phyloP scores from a whole-genome alignment of 2,329 filamentous ascomycete species.

The Apiospora marii region DNA sequence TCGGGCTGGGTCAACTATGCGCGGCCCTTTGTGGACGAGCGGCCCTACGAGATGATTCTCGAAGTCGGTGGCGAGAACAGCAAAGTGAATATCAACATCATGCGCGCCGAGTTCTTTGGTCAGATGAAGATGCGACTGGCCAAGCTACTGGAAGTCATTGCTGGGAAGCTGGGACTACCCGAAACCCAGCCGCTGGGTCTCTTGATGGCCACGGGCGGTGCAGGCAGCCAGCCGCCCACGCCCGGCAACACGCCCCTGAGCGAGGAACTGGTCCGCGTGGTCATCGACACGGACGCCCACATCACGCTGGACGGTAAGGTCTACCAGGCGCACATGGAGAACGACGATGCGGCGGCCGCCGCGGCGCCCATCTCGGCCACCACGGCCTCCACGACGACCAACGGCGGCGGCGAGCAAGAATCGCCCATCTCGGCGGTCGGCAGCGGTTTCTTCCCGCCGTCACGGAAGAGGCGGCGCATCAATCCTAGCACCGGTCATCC shows the following conservation, averaged over 20 bases:
- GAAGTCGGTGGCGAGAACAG: conserved; percentile 78
- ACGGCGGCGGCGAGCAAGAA: conserved; percentile 40
- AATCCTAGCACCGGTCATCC: conserved; percentile 41
- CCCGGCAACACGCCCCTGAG: conserved; percentile 75
- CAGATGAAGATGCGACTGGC: conserved; percentile 74
- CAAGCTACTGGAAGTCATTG: conserved; percentile 80
- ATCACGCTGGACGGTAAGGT: conserved; percentile 66
- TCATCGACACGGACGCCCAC: conserved; percentile 66
- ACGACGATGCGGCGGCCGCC: conserved; percentile 33
- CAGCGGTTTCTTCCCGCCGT: conserved; percentile 42
- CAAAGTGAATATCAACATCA: conserved; percentile 42
- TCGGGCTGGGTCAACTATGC: conserved; percentile 76
- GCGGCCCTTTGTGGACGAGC: conserved; percentile 84
- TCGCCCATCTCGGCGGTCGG: conserved; percentile 41
- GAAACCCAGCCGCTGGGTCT: conserved; percentile 68
- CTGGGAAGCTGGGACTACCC: conserved; percentile 78
- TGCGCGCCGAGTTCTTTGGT: conserved; percentile 77
- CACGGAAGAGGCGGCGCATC: conserved; percentile 55
- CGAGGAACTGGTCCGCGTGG: conserved; percentile 73
- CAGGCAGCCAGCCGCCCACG: conserved; percentile 66
- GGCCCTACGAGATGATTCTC: conserved; percentile 75
- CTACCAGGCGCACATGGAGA: conserved; percentile 44
- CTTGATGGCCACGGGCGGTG: conserved; percentile 71
- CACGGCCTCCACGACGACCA: conserved; percentile 41
- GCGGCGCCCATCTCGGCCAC: conserved; percentile 25